Evolutionary conservation across 2,329 filamentous ascomycete species (phyloP), one percentile per base, ranked within the genome.

Genomic region (Pseudogymnoascus sp.): DNA sequence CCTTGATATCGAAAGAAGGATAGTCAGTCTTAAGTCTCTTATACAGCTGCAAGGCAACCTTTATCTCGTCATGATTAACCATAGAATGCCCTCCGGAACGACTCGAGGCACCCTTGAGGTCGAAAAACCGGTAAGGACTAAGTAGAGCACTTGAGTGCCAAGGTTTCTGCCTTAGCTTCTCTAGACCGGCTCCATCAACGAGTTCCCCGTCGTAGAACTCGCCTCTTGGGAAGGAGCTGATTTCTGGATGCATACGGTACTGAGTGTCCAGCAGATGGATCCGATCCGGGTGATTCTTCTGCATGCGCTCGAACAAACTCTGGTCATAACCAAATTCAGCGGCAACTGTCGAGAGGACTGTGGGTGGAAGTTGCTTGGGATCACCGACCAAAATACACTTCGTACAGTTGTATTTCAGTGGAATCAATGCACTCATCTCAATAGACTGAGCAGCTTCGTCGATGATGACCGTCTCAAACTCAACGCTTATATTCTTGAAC

Each of bases 181-280:
- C 85, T 92, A 97, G 97, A 66, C 89, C 83, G 63, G 82, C 82
- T 22, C 95, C 94, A 73, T 99, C 91, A 65, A 92, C 79, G 9
- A 99, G 83, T 65, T 86, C 84, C 28, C 90, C 86, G 71, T 97
- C 91, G 75, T 99, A 99, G 76, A 99, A 99, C 59, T 92, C 88
- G 67, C 82, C 78, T 73, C 91, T 96, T 1, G 95, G 94, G 73
- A 97, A 99, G 59, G 79, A 74, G 73, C 91, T 96, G 72, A 99
- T 99, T 67, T 94, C 90, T 0, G 95, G 94, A 75, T 99, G 94
- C 95, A 99, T 99, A 75, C 94, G 94, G 73, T 99, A 99, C 71
- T 99, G 94, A 61, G 89, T 94, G 71, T 97, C 93, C n/a, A 99
- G 84, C 25, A 99, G 80, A 76, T 99, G 93, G 14, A 99, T 86